Evolutionary conservation across 1,284 basidiomycete genomes (phyloP).

Genomic region (Tranzscheliella williamsii): DNA sequence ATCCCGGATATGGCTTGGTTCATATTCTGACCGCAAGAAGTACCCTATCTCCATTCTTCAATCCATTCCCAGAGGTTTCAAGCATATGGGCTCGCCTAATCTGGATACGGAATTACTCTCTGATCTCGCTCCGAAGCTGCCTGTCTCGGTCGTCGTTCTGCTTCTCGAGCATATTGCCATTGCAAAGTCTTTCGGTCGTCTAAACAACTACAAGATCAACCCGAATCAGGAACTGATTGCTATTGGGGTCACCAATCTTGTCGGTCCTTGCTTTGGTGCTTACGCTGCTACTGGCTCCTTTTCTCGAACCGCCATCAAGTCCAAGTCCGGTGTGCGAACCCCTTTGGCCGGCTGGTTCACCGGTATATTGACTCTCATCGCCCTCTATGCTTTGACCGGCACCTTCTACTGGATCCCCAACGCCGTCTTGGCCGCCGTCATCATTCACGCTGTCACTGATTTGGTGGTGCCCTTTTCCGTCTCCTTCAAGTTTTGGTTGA

Average conservation of each 20-base stretch:
- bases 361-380: constrained; percentile 85
- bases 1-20: constrained; percentile 52
- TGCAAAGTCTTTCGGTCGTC: constrained; percentile 84
- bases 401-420: constrained; percentile 64
- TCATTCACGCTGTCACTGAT: constrained; percentile 88
- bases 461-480: constrained; percentile 84
- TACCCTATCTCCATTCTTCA: constrained; percentile 85
- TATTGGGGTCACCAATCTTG: constrained; percentile 85
- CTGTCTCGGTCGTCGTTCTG: constrained; percentile 90
- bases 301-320: constrained; percentile 92
- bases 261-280: constrained; percentile 72
- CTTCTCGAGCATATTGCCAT: constrained; percentile 97
- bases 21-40: constrained; percentile 64
- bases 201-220: constrained; percentile 97
- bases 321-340: constrained; percentile 93
- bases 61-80: constrained; percentile 67
- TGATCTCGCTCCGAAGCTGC: constrained; percentile 77
- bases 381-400: constrained; percentile 78
- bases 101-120: constrained; percentile 71
- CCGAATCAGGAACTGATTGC: constrained; percentile 97
- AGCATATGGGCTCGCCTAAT: constrained; percentile 73
- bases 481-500: constrained; percentile 89
- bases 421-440: constrained; percentile 79
- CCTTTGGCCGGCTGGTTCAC: constrained; percentile 87
- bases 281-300: constrained; percentile 98